Percentiles rank a stretch among this genome's conserved stretches.
Conservation (phyloP, 805 yeast genomes). For the Ogataea corticis region DNA sequence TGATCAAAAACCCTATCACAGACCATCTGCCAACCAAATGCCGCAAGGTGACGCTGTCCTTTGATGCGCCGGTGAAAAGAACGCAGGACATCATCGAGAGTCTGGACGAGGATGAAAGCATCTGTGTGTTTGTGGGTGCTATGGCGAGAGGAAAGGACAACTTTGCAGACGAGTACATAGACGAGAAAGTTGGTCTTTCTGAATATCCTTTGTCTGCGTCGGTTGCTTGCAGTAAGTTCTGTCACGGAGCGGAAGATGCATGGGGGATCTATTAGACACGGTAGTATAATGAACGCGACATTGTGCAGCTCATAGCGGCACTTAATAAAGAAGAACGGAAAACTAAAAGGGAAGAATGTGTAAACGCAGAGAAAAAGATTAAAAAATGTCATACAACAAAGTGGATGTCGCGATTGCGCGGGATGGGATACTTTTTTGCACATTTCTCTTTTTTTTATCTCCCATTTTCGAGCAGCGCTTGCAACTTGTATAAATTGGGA, state of each 20-base stretch:
- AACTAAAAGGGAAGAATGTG: too few relatives aligned
- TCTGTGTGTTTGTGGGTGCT: slow-evolving; percentile 98
- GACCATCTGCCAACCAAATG: slow-evolving; percentile 97
- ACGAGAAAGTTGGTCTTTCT: slow-evolving; percentile 93
- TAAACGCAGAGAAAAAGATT: too few relatives aligned
- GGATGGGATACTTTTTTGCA: background rate
- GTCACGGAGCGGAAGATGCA: slow-evolving; percentile 98
- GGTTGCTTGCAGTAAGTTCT: slow-evolving; percentile 96
- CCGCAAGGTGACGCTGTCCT: slow-evolving; percentile 86
- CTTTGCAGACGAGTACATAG: slow-evolving; percentile 96
- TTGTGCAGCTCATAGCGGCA: too few relatives aligned
- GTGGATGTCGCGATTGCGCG: slow-evolving; percentile 1
- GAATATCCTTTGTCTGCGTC: slow-evolving; percentile 96
- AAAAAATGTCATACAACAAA: background rate
- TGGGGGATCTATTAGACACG: slow-evolving; percentile 63
- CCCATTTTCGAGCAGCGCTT: slow-evolving; percentile 4
- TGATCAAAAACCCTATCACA: slow-evolving; percentile 94
- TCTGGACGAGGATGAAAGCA: slow-evolving; percentile 84
- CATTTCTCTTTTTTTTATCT: background rate
- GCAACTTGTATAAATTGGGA: background rate
- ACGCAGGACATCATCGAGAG: slow-evolving; percentile 85
- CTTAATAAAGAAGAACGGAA: too few relatives aligned
- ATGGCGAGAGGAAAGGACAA: slow-evolving; percentile 98
- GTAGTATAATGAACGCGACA: too few relatives aligned
- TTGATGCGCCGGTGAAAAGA: slow-evolving; percentile 84